Base-by-base conservation (phyloP, 371 early-diverging fungal species). In the Apophysomyces elegans region DNA sequence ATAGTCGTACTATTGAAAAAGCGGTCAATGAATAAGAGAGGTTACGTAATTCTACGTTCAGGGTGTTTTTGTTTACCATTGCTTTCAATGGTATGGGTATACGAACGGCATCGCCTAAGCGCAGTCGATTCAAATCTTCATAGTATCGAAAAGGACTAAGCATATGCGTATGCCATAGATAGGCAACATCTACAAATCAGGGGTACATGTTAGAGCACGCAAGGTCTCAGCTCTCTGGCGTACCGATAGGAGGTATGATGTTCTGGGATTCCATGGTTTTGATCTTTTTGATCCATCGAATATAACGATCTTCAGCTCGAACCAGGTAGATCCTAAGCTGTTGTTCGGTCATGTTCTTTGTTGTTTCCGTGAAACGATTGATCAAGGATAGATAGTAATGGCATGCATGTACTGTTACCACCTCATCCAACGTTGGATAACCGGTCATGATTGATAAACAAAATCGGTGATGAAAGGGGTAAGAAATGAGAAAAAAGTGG, bases 101-200 rank as follows among this genome's bases (percentile, higher is more conserved):
- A 13, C 56, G 32, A 56, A 39, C 59, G 6, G 56, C 26, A 8
- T 38, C 16, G 0, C 16, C 13, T 56, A 45, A 61, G 35, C 68
- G 62, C n/a, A 65, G 68, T 50, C 75, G 71, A 43, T 69, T 66
- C 58, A 76, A 38, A 65, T 80, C 80, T 57, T 80, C 80, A 56
- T 73, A 70, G 58, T 77, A 80, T 18, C 75, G 75, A 50, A 71
- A 80, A 0, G 80, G 80, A 5, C 73, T 68, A 37, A 80, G 47
- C 77, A 77, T 75, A 37, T 80, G 80, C 9, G 77, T 73, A 54
- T 72, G 77, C 80, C 80, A 80, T 64, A 80, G 65, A 56, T 72
- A 62, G 5, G 75, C 77, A 44, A 80, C 66, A 73, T 80, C 80
- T 79, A 14, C n/a, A 54, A 8, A 16, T 2, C 35, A 21, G n/a